Base-by-base conservation (phyloP, 768 basidiomycete species). In the Pleurotus tuber-regium region DNA sequence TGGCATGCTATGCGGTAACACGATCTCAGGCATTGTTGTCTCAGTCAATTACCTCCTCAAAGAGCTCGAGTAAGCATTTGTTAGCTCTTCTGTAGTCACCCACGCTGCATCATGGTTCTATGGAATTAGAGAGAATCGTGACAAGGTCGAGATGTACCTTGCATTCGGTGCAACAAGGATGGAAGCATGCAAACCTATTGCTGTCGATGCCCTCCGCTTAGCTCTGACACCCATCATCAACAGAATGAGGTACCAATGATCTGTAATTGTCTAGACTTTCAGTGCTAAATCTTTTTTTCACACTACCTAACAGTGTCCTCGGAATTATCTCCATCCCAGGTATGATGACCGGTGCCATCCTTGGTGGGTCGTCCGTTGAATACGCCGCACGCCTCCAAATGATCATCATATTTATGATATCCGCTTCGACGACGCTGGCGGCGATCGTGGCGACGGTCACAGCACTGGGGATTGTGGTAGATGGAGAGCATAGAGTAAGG, bases 391-490 rank as follows among this genome's bases (percentile, higher is more conserved):
- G 84, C 46, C 70, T 94, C 12, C 93, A 94, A 59, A 93, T 93
- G 86, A 84, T 95, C 52, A 91, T 95, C 70, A 89, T 93, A 84
- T 94, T 95, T 68, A 89, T 94, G 87, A 90, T 94, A 39, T 84
- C 85, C 2, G 84, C 91, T 0, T 79, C 83, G 52, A 87, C 87
- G 0, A 81, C 85, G 0, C 76, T 95, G 21, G 80, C 87, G 10
- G 76, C 84, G 2, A 83, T 90, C 49, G 70, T 79, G 46, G 79
- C 82, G 2, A 84, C 86, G 1, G 66, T 84, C 51, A 69, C 83
- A 35, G 75, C 82, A 5, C 75, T 93, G 6, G 63, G 64, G 3
- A 74, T 86, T 11, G 75, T 86, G 4, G 79, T 92, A 30, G 92
- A 95, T 60, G 57, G 59, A 14, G 80, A 89, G 47, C 80, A 87